Evolutionary conservation across 1,139 yeast genomes (phyloP), one percentile per base, ranked within the genome.

Genomic region (Pichia sp.): DNA sequence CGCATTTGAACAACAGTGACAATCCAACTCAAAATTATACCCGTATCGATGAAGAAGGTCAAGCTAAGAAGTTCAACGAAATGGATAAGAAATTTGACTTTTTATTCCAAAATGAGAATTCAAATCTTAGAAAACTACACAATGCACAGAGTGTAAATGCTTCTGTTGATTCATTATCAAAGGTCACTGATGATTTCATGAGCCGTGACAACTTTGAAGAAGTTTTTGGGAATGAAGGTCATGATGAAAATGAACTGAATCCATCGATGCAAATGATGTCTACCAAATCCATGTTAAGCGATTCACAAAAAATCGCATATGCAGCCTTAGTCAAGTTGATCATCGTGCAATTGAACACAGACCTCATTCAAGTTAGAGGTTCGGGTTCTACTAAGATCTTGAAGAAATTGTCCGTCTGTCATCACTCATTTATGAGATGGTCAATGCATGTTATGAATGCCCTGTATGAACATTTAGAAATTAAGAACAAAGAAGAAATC

Each of bases 291-390:
- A 79, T 94, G 81, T 73, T 94, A 28, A 75, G 82, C 3, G 98
- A 89, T 22, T 73, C 85, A 19, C 97, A 94, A 62, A 83, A 88
- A 58, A 86, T 91, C 56, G 98, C 98, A 4, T 94, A 94, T 61
- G 85, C 87, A 6, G 99, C 97, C 0, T 73, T 93, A 12, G 81
- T 86, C 19, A 85, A 87, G 57, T 75, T 94, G 34, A 75, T 86
- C 7, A 76, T 83, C 46, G 86, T 85, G 34, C 88, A 85, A 24
- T 81, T 90, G 86, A 96, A 96, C 10, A 79, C 89, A 1, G 82
- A 81, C 11, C 65, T 90, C 51, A 93, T 95, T 0, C 70, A 71
- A 37, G 62, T 85, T 28, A 77, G 81, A 49, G 75, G 81, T 4
- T 70, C 82, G 0, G 75, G 72, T 28, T 69, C 73, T 11, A 67